Conservation (phyloP, 345 rosid genomes). For the Eucalyptus pauciflora region DNA sequence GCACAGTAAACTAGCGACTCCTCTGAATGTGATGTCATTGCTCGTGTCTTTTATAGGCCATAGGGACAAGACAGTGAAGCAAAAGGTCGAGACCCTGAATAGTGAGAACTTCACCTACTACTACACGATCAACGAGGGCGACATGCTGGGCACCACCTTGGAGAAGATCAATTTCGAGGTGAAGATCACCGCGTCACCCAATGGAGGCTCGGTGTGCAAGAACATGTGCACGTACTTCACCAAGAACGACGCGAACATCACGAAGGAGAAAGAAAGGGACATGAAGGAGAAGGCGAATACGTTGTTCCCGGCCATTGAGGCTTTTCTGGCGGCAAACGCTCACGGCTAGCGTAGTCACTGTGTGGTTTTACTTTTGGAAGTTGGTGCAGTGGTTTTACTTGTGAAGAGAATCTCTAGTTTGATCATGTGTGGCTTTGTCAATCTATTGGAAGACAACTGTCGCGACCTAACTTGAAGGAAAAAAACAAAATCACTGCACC, state of each 20-base stretch:
- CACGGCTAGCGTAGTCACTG: too few species aligned
- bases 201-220: conserved; percentile 2
- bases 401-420: too few species aligned
- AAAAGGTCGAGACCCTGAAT: conserved; percentile 14
- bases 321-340: conserved; percentile 2
- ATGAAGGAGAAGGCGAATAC: background rate
- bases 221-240: conserved; percentile 1
- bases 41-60: background rate
- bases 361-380: too few species aligned
- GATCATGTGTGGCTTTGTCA: too few species aligned
- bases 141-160: background rate
- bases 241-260: background rate
- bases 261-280: background rate
- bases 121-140: conserved; percentile 12
- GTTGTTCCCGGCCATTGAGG: conserved; percentile 14
- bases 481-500: too few species aligned
- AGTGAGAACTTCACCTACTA: background rate
- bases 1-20: too few species aligned
- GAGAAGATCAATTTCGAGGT: conserved; percentile 8
- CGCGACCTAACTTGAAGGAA: too few species aligned
- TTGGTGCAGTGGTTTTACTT: too few species aligned
- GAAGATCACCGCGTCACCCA: background rate
- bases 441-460: too few species aligned
- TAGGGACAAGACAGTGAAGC: conserved; percentile 8
- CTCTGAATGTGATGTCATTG: too few species aligned